Conservation (phyloP, 2,329 filamentous ascomycete genomes). For the Cladosporium sp. region DNA sequence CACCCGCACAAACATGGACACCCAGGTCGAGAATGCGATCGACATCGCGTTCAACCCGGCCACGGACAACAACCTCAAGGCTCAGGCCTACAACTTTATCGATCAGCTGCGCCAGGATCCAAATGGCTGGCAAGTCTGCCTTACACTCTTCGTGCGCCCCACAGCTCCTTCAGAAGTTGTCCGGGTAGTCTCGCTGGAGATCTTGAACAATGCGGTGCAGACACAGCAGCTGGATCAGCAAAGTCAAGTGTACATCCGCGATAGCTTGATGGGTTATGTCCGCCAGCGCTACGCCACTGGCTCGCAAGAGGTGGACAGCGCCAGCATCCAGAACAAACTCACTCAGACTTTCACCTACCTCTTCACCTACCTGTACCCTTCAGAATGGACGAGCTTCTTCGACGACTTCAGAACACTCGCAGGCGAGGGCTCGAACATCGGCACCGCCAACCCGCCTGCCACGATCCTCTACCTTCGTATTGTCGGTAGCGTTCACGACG, state of each 20-base stretch:
- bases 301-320: slow-evolving; percentile 56
- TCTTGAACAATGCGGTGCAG: slow-evolving; percentile 87
- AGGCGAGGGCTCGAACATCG: slow-evolving; percentile 49
- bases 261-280: slow-evolving; percentile 75
- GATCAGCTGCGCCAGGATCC: slow-evolving; percentile 73
- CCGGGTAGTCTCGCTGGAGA: slow-evolving; percentile 81
- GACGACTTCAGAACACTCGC: slow-evolving; percentile 82
- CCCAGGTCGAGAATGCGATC: slow-evolving; percentile 87
- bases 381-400: slow-evolving; percentile 83
- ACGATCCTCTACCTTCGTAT: slow-evolving; percentile 85
- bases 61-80: slow-evolving; percentile 67
- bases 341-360: slow-evolving; percentile 93
- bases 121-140: slow-evolving; percentile 84
- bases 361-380: slow-evolving; percentile 79
- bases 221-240: slow-evolving; percentile 67
- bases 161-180: slow-evolving; percentile 75
- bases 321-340: slow-evolving; percentile 88
- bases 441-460: slow-evolving; percentile 62
- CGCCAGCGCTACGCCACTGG: slow-evolving; percentile 63
- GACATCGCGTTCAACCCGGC: slow-evolving; percentile 82
- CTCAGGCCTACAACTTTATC: slow-evolving; percentile 75
- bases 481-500: slow-evolving; percentile 85
- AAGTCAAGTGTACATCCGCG: slow-evolving; percentile 69
- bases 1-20: slow-evolving; percentile 21
- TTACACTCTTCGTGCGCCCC: slow-evolving; percentile 73